Evolutionary conservation across 1,284 basidiomycete species (phyloP), one percentile per base, ranked within the genome.

Genomic region (Ceratobasidium sp.): DNA sequence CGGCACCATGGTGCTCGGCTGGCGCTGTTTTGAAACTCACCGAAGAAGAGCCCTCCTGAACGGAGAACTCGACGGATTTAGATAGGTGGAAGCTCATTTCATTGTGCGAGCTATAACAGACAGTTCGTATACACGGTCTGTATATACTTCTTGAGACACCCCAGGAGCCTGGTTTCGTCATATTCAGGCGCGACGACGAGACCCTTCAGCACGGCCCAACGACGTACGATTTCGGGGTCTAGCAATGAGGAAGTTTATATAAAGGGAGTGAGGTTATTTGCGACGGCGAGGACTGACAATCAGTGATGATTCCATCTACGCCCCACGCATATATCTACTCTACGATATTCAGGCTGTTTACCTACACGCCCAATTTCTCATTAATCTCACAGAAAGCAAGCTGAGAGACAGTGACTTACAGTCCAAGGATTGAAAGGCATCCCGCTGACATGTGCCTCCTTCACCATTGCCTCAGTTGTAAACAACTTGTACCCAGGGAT

Each of bases 221-320:
- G 82, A 54, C 88, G 85, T 55, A 91, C 80, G 46, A 84, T 80
- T 50, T 83, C 82, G 0, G 90, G 88, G 77, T 87, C 85, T 86
- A 35, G 26, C 28, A 61, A 38, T 5, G 35, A 26, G 64, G 18
- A 26, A 16, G 32, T 28, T 44, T 69, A 58, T 46, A 49, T 14
- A 30, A 30, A n/a, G 11, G 14, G 13, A n/a, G 21, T 41, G 30
- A n/a, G 21, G 21, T 13, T n/a, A 49, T n/a, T n/a, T 3, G 30
- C 13, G 62, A 38, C 44, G 41, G 26, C 28, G 21, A 54, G 44
- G 23, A 80, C 82, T 26, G 75, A 84, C 83, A 91, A 76, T 92
- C 90, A 0, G 89, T 87, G 76, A 92, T 91, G 62, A 92, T 86
- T 0, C 91, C 92, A 79, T 93, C 91, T 0, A 88, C 88, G 18